These are phyloP conservation scores for Acaromyces ingoldii DNA, from an alignment of 1,284 basidiomycete species.

Conservation along the genomic window DNA sequence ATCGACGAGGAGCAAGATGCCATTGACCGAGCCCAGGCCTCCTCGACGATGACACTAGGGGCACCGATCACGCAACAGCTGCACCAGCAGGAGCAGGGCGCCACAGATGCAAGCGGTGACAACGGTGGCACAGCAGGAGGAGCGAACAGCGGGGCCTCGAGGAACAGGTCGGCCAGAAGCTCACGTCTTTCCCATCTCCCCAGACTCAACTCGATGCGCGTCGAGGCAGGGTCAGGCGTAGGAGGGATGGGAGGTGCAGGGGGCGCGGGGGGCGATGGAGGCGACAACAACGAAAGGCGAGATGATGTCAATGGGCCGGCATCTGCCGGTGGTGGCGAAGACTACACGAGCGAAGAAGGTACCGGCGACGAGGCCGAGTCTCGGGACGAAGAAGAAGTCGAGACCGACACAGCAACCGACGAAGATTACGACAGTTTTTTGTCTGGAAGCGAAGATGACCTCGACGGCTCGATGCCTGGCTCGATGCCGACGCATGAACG, in stretches of 20 bases:
- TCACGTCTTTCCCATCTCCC: slow-evolving; percentile 31
- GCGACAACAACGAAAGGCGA: slow-evolving; percentile 26
- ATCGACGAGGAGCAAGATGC: slow-evolving; percentile 32
- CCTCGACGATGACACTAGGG: background rate
- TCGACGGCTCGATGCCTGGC: slow-evolving; percentile 1
- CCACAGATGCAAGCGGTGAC: background rate
- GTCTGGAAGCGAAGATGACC: slow-evolving; percentile 2
- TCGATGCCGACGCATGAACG: slow-evolving; percentile 1
- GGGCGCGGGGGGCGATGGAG: slow-evolving; percentile 4
- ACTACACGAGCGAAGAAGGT: slow-evolving; percentile 27
- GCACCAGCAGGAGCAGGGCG: background rate
- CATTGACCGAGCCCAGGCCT: slow-evolving; percentile 5
- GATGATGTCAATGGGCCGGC: slow-evolving; percentile 17
- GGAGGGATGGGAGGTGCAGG: background rate
- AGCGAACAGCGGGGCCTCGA: too few species aligned
- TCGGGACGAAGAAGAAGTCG: slow-evolving; percentile 13
- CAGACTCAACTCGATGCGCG: slow-evolving; percentile 36
- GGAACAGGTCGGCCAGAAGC: too few species aligned
- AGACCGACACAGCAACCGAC: slow-evolving; percentile 29
- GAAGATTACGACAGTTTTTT: slow-evolving; percentile 2
- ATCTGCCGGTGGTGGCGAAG: background rate
- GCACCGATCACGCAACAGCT: background rate
- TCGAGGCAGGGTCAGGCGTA: slow-evolving; percentile 4
- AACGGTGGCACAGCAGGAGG: background rate
- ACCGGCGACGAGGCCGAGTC: slow-evolving; percentile 19